Evolutionary conservation across 2,329 filamentous ascomycete genomes (phyloP), one percentile per base, ranked within the genome.

Genomic region (Endothia cerciana): DNA sequence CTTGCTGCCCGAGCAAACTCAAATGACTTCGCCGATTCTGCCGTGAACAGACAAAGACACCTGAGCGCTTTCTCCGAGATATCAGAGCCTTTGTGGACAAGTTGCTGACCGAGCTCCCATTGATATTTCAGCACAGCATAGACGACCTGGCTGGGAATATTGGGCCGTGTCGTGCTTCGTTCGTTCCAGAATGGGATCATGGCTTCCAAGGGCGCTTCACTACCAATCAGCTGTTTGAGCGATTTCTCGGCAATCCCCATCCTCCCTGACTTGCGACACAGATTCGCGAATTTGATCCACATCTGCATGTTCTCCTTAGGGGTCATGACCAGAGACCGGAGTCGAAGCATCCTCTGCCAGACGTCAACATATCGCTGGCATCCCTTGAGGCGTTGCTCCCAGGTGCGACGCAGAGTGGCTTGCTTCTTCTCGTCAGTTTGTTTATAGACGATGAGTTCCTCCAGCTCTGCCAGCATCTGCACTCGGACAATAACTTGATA

Each of bases 251-350:
- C 95, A 59, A 99, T 86, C 11, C 95, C 94, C 84, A 94, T 94
- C 38, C 95, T 91, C 65, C 93, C 91, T 55, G 94, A 97, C 78
- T 99, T 99, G 73, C 96, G 91, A 78, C 96, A 99, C 6, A 99
- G 87, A 73, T 98, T 99, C 73, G 95, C 92, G 76, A 97, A 99
- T 76, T 99, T 99, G 82, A 99, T 98, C 89, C 94, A 97, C 93
- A 99, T 99, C 73, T 97, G 92, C 83, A 97, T 93, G 73, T 97
- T 97, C 76, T 99, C 94, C 41, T 88, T 88, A 0, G 96, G 94
- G 0, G 90, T 90, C 68, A 98, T 94, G 66, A 99, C 95, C 61
- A 99, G 84, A 25, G 93, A 92, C 67, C 95, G 89, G 40, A 99
- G 89, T 75, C 97, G 95, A 64, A 99, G 88, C 93, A 98, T 98